These are phyloP conservation scores for Erythrobasidium hasegawianum DNA, from an alignment of 1,284 basidiomycete species.

Conservation along the genomic window DNA sequence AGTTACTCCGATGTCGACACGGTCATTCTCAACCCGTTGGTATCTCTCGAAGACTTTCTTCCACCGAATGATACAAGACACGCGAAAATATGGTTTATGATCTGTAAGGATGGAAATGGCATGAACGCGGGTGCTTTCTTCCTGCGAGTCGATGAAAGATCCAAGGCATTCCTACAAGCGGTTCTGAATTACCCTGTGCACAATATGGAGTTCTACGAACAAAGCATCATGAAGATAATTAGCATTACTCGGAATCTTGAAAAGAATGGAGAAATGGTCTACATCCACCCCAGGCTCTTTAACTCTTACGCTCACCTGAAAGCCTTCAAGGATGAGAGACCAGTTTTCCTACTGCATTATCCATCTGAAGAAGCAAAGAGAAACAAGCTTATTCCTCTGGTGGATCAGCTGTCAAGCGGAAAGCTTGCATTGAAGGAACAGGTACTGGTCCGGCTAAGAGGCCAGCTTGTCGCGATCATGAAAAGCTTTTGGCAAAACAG, in stretches of 20 bases:
- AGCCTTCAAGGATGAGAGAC: background rate
- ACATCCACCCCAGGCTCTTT: background rate
- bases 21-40: slow-evolving; percentile 6
- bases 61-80: background rate
- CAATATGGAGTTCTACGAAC: background rate
- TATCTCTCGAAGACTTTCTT: background rate
- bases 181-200: background rate
- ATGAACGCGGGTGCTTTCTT: slow-evolving; percentile 3
- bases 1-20: slow-evolving; percentile 11
- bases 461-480: too few relatives aligned
- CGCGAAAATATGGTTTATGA: background rate
- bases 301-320: background rate
- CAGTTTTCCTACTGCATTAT: slow-evolving; percentile 6
- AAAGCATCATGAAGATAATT: background rate
- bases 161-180: background rate
- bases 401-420: background rate
- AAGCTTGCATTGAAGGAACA: background rate
- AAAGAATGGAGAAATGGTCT: slow-evolving; percentile 4
- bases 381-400: background rate
- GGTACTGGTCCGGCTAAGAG: too few relatives aligned
- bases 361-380: background rate
- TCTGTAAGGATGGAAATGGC: slow-evolving; percentile 1
- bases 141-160: slow-evolving; percentile 1
- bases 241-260: background rate
- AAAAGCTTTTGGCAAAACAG: too few relatives aligned